Conservation (phyloP, 345 rosid genomes). For the Heritiera fomes region DNA sequence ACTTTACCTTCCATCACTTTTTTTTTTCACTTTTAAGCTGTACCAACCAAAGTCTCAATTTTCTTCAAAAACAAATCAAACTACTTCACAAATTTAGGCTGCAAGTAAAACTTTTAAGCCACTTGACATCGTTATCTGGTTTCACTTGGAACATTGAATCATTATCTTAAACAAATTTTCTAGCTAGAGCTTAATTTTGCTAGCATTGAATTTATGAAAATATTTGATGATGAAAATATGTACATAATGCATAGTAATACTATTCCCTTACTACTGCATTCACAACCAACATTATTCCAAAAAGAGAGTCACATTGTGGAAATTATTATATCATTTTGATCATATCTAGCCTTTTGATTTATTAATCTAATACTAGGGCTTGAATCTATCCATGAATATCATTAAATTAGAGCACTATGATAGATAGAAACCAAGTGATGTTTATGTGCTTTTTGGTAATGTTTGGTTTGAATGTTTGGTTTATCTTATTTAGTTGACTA, state of each 20-base stretch:
- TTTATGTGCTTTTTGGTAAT: background rate
- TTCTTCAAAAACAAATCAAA: conserved; percentile 24
- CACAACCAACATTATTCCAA: background rate
- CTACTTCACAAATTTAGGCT: background rate
- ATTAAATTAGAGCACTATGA: background rate
- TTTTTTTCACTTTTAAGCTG: no score
- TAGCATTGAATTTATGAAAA: no score
- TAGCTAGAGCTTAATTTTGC: no score
- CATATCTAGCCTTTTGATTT: no score
- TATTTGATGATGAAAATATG: no score
- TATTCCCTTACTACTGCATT: background rate
- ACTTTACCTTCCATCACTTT: no score
- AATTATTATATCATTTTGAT: background rate
- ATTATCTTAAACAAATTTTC: background rate
- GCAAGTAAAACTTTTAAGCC: background rate
- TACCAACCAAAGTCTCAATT: no score
- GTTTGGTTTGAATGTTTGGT: no score
- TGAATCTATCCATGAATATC: background rate
- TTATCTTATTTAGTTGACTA: no score
- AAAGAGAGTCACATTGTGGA: background rate
- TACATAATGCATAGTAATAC: background rate
- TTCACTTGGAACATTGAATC: background rate
- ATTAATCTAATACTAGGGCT: background rate
- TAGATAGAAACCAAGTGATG: background rate
- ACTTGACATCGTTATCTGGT: background rate